Evolutionary conservation across 2,329 filamentous ascomycete genomes (phyloP).

Genomic region (Pseudogymnoascus sp.): DNA sequence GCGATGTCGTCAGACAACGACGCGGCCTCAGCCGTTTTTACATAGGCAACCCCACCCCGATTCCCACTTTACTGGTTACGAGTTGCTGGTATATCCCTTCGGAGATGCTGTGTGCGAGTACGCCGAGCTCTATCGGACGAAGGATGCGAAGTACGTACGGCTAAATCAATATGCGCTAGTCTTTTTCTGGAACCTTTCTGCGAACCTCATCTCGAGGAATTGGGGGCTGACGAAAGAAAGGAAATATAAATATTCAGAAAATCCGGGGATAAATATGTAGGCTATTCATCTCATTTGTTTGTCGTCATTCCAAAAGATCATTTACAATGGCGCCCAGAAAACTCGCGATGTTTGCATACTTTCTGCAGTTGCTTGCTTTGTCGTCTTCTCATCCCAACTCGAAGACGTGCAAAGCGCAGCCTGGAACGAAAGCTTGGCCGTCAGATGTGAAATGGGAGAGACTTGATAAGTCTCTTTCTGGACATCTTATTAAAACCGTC

Average conservation of each 20-base stretch:
- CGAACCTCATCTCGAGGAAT: neutral
- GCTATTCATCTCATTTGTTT: neutral
- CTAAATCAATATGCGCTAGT: neutral
- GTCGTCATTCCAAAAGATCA: neutral
- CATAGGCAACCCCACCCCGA: neutral
- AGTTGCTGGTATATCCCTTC: neutral
- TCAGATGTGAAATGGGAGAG: conserved; percentile 35
- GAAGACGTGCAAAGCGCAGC: conserved; percentile 40
- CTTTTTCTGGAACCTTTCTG: neutral
- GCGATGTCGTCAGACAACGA: neutral
- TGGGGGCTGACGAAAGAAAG: neutral
- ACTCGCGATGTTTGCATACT: neutral
- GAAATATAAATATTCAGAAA: neutral
- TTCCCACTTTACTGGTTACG: too few species aligned
- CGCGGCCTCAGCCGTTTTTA: neutral
- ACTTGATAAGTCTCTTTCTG: conserved; percentile 38
- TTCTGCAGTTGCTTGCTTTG: conserved; percentile 1
- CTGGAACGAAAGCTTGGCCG: conserved; percentile 40
- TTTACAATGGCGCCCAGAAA: neutral
- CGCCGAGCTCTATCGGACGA: neutral
- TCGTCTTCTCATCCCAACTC: neutral
- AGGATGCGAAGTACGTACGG: neutral
- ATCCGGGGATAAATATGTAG: neutral
- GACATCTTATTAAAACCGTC: conserved; percentile 35
- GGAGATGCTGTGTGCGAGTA: neutral